Evolutionary conservation across 257 asterid genomes (phyloP).

Genomic region (Apocynum venetum): DNA sequence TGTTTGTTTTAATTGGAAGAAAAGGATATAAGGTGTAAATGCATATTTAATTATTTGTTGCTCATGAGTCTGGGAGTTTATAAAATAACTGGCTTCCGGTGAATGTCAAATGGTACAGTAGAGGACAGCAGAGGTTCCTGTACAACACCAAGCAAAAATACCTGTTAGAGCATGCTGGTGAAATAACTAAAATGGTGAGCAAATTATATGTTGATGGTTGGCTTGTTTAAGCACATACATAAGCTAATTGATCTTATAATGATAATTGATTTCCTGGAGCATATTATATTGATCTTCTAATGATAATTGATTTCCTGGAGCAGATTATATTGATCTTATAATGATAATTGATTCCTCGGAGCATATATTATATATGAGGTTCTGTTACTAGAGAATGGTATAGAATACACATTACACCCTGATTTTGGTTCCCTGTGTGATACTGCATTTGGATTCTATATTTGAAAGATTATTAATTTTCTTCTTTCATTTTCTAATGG

Average conservation of each 20-base stretch:
- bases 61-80: conserved; percentile 22
- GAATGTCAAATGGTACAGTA: conserved; percentile 55
- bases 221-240: background rate
- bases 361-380: background rate
- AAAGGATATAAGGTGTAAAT: conserved; percentile 7
- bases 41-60: background rate
- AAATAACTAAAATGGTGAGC: background rate
- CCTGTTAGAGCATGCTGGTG: background rate
- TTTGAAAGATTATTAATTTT: background rate
- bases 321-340: background rate
- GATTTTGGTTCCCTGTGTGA: background rate
- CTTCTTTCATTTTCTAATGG: background rate
- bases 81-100: conserved; percentile 44
- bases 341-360: background rate
- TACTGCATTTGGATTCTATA: background rate
- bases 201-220: background rate
- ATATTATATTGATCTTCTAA: background rate
- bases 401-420: background rate
- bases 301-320: background rate
- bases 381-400: background rate
- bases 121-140: conserved; percentile 76
- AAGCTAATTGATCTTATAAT: background rate
- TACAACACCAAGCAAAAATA: conserved; percentile 23
- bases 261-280: background rate
- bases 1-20: background rate